Evolutionary conservation across 345 rosid genomes (phyloP).

Genomic region (Ceriops decandra): DNA sequence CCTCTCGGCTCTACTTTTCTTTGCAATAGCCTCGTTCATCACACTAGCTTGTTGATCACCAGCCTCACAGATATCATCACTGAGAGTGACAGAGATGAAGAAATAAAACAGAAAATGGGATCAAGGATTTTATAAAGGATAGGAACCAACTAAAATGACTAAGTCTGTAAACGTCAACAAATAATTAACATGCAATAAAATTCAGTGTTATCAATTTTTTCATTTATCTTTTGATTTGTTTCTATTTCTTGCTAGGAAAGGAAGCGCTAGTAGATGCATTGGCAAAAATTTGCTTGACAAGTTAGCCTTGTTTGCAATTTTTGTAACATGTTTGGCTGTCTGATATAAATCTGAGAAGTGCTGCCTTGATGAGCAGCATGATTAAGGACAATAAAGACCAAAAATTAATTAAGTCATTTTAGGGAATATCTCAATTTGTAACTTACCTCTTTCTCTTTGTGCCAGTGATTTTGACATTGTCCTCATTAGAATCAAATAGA

Average conservation of each 20-base stretch:
- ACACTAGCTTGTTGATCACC: slow-evolving; percentile 33
- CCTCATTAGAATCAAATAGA: slow-evolving; percentile 31
- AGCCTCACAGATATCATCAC: slow-evolving; percentile 32
- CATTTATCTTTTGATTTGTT: no score
- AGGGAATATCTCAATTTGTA: slow-evolving; percentile 6
- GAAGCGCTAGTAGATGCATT: no score
- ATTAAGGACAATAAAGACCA: background rate
- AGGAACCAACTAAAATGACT: slow-evolving; percentile 1
- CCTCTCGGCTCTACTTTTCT: slow-evolving; percentile 43
- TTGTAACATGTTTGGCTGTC: no score
- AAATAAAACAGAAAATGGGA: slow-evolving; percentile 1
- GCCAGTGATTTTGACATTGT: slow-evolving; percentile 39
- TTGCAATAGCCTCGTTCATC: slow-evolving; percentile 26
- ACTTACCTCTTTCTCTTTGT: slow-evolving; percentile 70
- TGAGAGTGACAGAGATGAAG: slow-evolving; percentile 17
- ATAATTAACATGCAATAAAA: no score
- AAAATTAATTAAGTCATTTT: background rate
- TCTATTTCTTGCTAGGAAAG: no score
- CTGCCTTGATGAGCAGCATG: background rate
- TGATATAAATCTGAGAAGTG: no score
- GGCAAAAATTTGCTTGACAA: no score
- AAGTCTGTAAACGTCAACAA: background rate
- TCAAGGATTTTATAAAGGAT: slow-evolving; percentile 4
- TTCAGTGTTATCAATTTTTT: no score
- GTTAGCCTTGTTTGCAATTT: no score